Percentiles rank a stretch among this genome's conserved stretches.
Evolutionary conservation across 345 rosid genomes (phyloP).

Genomic region (Trapa bicornis): DNA sequence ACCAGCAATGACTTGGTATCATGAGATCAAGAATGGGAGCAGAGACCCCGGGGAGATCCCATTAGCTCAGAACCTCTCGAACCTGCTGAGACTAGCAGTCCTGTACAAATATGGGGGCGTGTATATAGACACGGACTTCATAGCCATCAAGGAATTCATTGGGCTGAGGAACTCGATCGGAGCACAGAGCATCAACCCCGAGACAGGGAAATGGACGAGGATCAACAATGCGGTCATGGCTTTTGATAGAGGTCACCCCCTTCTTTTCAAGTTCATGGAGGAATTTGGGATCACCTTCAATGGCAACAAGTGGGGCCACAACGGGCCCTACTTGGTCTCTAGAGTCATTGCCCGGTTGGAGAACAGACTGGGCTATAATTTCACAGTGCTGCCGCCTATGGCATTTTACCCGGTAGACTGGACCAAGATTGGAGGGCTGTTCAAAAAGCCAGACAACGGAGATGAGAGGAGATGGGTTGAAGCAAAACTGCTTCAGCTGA

Average conservation of each 20-base stretch:
- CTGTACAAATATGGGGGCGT: constrained; percentile 69
- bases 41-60: constrained; percentile 72
- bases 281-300: constrained; percentile 68
- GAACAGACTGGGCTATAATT: constrained; percentile 30
- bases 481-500: constrained; percentile 19
- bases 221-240: constrained; percentile 64
- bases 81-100: constrained; percentile 49
- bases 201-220: constrained; percentile 47
- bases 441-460: constrained; percentile 30
- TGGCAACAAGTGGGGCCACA: constrained; percentile 77
- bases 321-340: constrained; percentile 67
- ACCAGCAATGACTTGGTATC: constrained; percentile 50
- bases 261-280: constrained; percentile 42
- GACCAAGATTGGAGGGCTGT: constrained; percentile 37
- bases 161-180: constrained; percentile 52
- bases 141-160: constrained; percentile 42
- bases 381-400: constrained; percentile 40
- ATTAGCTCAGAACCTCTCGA: constrained; percentile 60
- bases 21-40: constrained; percentile 37
- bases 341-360: constrained; percentile 38
- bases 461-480: constrained; percentile 23
- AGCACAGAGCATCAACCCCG: constrained; percentile 47
- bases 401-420: constrained; percentile 72
- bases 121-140: constrained; percentile 61
- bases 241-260: constrained; percentile 55